A percentile compares a stretch with the other conserved stretches of the same genome.
Evolutionary conservation across 257 asterid species (phyloP).

Genomic region (Solanum microdontum): DNA sequence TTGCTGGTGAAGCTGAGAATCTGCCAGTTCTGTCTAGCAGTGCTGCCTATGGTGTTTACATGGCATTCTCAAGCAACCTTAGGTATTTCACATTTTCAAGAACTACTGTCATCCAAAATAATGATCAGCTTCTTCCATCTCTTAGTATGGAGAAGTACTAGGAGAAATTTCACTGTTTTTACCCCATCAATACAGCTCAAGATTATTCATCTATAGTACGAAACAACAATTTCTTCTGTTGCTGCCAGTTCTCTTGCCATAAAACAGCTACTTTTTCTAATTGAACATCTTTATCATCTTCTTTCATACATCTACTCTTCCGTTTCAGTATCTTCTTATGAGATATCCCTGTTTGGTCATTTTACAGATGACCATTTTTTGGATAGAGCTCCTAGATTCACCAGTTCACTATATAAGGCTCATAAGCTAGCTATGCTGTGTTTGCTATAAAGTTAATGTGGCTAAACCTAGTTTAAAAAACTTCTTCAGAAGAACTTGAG

Average conservation of each 20-base stretch:
- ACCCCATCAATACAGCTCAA: neutral
- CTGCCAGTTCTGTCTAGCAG: constrained; percentile 73
- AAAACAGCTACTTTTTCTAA: neutral
- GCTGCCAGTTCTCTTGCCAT: neutral
- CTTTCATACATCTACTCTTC: neutral
- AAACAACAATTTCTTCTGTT: neutral
- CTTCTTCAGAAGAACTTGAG: neutral
- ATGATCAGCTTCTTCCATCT: neutral
- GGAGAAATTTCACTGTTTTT: neutral
- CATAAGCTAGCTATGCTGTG: neutral
- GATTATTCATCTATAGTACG: neutral
- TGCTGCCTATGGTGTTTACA: constrained; percentile 77
- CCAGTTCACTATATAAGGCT: neutral
- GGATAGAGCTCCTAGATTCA: neutral
- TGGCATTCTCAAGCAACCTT: constrained; percentile 92
- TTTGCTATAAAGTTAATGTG: neutral
- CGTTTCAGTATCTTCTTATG: neutral
- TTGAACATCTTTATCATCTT: neutral
- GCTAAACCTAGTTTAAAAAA: neutral
- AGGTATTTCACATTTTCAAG: constrained; percentile 31
- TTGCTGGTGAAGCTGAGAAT: constrained; percentile 85
- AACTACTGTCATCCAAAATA: neutral
- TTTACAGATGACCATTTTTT: neutral
- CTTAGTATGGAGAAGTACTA: neutral
- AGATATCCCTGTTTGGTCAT: neutral